Percentiles rank a stretch among this genome's conserved stretches.
phyloP scores from a whole-genome alignment of 2,329 filamentous ascomycete species.

The Penicillium sp. region DNA sequence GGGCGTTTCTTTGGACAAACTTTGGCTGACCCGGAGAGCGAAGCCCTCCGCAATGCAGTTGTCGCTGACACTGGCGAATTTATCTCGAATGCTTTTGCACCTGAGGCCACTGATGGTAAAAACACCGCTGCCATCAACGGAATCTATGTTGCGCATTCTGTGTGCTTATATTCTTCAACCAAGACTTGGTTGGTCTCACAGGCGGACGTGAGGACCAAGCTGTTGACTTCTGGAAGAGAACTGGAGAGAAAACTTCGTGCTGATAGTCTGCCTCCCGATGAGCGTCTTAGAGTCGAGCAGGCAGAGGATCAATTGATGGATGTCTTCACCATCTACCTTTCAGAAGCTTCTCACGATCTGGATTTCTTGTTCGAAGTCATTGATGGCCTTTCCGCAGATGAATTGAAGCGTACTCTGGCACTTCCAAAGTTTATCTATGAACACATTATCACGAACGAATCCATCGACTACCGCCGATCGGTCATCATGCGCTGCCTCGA shows the following conservation, averaged over 20 bases:
- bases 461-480: slow-evolving; percentile 82
- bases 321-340: slow-evolving; percentile 80
- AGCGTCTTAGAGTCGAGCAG: slow-evolving; percentile 86
- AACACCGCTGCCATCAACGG: slow-evolving; percentile 84
- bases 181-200: slow-evolving; percentile 68
- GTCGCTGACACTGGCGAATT: slow-evolving; percentile 74
- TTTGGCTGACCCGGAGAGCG: slow-evolving; percentile 74
- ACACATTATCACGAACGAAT: slow-evolving; percentile 80
- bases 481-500: slow-evolving; percentile 86
- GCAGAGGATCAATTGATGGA: slow-evolving; percentile 85
- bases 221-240: slow-evolving; percentile 72
- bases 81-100: slow-evolving; percentile 66
- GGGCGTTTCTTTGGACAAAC: slow-evolving; percentile 91
- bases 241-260: slow-evolving; percentile 74
- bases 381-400: slow-evolving; percentile 79
- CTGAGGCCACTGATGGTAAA: slow-evolving; percentile 67
- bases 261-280: slow-evolving; percentile 69
- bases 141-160: slow-evolving; percentile 80
- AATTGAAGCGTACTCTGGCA: slow-evolving; percentile 75
- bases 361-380: slow-evolving; percentile 85
- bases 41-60: slow-evolving; percentile 73
- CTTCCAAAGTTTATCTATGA: slow-evolving; percentile 84
- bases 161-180: slow-evolving; percentile 69
- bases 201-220: slow-evolving; percentile 60
- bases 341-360: slow-evolving; percentile 73